These are phyloP conservation scores for Fagopyrum homotropicum DNA, from an alignment of 148 eudicot species.

Conservation along the genomic window DNA sequence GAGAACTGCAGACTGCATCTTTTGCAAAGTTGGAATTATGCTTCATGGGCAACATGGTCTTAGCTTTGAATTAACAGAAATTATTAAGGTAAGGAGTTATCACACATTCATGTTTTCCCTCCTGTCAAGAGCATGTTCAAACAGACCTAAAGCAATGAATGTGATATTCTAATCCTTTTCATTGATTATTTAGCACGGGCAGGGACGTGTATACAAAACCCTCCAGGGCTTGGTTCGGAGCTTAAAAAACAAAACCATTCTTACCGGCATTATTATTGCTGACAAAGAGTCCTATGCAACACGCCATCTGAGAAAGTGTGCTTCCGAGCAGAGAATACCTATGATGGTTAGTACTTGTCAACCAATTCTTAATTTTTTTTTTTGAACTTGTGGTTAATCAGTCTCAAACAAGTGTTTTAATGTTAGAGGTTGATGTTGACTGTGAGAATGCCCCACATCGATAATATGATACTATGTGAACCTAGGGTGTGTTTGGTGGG, in stretches of 20 bases:
- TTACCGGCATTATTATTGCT: conserved; percentile 44
- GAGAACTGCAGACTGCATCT: conserved; percentile 30
- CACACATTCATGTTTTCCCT: neutral
- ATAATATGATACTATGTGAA: too few species aligned
- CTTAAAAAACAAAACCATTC: conserved; percentile 41
- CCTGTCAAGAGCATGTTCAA: neutral
- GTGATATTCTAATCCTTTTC: conserved; percentile 15
- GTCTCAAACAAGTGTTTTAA: too few species aligned
- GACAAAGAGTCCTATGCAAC: conserved; percentile 56
- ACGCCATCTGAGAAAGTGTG: conserved; percentile 77
- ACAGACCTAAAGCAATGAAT: neutral
- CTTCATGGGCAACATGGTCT: conserved; percentile 64
- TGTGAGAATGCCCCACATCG: too few species aligned
- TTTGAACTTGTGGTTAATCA: too few species aligned
- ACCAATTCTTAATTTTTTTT: neutral
- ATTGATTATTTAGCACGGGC: conserved; percentile 56
- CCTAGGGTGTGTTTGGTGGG: too few species aligned
- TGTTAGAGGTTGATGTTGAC: too few species aligned
- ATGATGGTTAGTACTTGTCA: conserved; percentile 41
- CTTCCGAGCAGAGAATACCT: conserved; percentile 63
- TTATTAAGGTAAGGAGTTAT: conserved; percentile 42
- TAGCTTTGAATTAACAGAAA: conserved; percentile 47
- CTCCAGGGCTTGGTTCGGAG: conserved; percentile 58
- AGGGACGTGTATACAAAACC: conserved; percentile 64
- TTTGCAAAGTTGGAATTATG: conserved; percentile 65